Evolutionary conservation across 257 asterid genomes (phyloP).

Genomic region (Cordia subcordata): DNA sequence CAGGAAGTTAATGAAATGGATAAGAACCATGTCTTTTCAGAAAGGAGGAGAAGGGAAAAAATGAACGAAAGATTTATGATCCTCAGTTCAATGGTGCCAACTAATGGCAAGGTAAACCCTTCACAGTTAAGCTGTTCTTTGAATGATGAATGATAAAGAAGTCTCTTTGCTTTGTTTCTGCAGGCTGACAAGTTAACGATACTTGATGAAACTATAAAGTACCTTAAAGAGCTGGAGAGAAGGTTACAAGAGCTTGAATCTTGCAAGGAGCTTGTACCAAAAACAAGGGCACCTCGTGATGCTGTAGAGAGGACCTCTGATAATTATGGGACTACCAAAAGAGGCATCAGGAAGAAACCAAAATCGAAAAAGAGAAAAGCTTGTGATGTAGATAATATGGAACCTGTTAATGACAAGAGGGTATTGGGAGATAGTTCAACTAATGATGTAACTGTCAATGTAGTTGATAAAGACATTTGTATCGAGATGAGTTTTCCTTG

Average conservation of each 20-base stretch:
- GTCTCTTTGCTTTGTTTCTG: constrained; percentile 10
- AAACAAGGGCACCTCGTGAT: constrained; percentile 37
- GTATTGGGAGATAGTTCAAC: constrained; percentile 29
- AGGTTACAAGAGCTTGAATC: constrained; percentile 67
- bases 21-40: constrained; percentile 61
- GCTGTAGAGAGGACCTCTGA: constrained; percentile 62
- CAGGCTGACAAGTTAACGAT: constrained; percentile 88
- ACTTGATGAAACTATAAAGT: constrained; percentile 77
- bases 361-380: constrained; percentile 59
- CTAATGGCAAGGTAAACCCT: constrained; percentile 75
- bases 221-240: constrained; percentile 69
- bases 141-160: neutral
- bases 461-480: constrained; percentile 45
- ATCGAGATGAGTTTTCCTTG: constrained; percentile 59
- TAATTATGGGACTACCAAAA: constrained; percentile 38
- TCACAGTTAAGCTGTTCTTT: neutral
- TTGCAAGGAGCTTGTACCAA: constrained; percentile 35
- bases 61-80: constrained; percentile 64
- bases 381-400: constrained; percentile 30
- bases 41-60: constrained; percentile 72
- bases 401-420: constrained; percentile 24
- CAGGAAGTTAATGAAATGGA: constrained; percentile 55
- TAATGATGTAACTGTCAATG: constrained; percentile 39
- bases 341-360: constrained; percentile 29
- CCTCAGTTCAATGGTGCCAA: constrained; percentile 81